Conservation (phyloP, 1,284 basidiomycete genomes). For the Irpex lacteus region DNA sequence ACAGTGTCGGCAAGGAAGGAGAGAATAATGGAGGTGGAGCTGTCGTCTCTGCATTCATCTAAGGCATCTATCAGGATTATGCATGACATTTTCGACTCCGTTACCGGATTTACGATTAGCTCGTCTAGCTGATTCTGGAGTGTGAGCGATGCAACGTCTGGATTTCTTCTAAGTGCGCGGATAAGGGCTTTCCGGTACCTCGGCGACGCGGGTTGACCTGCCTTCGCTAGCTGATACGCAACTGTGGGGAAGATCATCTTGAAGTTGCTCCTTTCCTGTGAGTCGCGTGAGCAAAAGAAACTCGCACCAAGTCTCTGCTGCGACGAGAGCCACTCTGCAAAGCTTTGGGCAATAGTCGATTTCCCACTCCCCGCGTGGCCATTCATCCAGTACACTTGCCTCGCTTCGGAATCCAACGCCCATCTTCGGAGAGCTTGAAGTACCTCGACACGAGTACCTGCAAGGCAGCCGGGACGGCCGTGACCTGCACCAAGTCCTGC, state of each 20-base stretch:
- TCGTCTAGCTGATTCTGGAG: slow-evolving; percentile 18
- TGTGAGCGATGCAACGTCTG: slow-evolving; percentile 8
- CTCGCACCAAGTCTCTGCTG: slow-evolving; percentile 23
- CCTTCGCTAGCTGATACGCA: slow-evolving; percentile 22
- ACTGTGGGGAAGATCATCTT: slow-evolving; percentile 24
- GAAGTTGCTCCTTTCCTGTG: slow-evolving; percentile 17
- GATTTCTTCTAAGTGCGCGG: slow-evolving; percentile 12
- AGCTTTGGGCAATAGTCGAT: slow-evolving; percentile 14
- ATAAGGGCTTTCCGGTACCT: slow-evolving; percentile 9
- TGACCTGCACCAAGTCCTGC: not conserved
- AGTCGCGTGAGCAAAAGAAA: slow-evolving; percentile 30
- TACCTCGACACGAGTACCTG: not conserved
- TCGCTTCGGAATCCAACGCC: not conserved
- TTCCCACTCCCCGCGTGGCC: slow-evolving; percentile 16
- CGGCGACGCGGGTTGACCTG: slow-evolving; percentile 12
- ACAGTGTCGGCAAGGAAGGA: slow-evolving; percentile 10
- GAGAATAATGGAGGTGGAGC: slow-evolving; percentile 18
- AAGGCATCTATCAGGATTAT: slow-evolving; percentile 27
- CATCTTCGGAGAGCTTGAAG: not conserved
- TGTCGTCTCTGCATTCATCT: slow-evolving; percentile 25
- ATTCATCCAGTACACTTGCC: slow-evolving; percentile 13
- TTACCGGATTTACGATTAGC: slow-evolving; percentile 21
- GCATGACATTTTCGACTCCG: slow-evolving; percentile 5
- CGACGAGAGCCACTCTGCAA: slow-evolving; percentile 9
- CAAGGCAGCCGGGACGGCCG: not conserved